Base-by-base conservation (phyloP, 768 basidiomycete species). In the Mycena capillaripes region DNA sequence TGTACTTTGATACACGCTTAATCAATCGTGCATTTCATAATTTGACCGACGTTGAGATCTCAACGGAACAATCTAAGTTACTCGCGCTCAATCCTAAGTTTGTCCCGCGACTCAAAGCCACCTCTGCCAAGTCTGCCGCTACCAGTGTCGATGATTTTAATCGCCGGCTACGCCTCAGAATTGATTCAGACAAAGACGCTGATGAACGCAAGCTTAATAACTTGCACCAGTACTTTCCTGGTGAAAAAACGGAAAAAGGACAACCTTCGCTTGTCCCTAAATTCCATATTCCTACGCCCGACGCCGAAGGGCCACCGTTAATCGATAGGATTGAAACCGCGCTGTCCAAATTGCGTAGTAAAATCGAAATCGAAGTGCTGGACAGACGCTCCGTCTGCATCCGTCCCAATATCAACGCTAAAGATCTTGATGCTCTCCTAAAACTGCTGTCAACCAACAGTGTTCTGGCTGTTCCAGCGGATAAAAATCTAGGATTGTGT, bases 401-500 rank as follows among this genome's bases (percentile, higher is more conserved):
- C 34, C 40, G 69, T 17, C 73, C 73, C 38, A 74, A 74, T 60
- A 71, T 74, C 58, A 60, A 71, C 44, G 30, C 38, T 1, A 19
- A 48, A 17, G 69, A 74, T 14, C 64, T 74, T 19, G 50, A 46
- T 1, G 50, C 25, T 3, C 38, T 74, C 0, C 70, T 74, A 2
- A 4, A 50, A 16, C 36, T 74, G 10, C 27, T 74, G 8, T 25
- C 46, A 21, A 57, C 66, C 55, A 34, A 66, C 23, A 52, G 52
- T 16, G 38, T 71, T 10, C 40, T 74, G 30, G 73, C 73, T 27
- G 63, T 71, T 25, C 73, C 73, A 1, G 69, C 69, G 4, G 73
- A 74, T 57, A 74, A 74, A 62, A 74, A 74, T 50, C 46, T 74
- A 0, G 73, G 73, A 34, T 30, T 74, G 7, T 74, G 73, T 32